These are phyloP conservation scores for Skeletonema costatum DNA, from an alignment of 108 stramenopile genomes.

Conservation along the genomic window DNA sequence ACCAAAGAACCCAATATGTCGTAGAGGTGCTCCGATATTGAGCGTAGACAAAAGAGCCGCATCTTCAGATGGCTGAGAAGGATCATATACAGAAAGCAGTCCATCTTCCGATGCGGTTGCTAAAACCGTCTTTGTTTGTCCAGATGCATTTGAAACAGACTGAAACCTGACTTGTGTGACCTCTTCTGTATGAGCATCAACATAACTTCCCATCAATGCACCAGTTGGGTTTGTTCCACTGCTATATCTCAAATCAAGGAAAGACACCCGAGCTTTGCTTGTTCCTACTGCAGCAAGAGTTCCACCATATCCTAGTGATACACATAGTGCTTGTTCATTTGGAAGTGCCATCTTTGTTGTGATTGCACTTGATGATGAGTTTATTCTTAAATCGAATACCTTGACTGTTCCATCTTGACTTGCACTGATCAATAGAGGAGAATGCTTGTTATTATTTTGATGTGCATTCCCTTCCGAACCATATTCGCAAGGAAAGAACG, in stretches of 20 bases:
- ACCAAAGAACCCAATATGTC: constrained; percentile 81
- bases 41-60: constrained; percentile 68
- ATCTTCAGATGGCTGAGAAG: constrained; percentile 79
- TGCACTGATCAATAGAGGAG: constrained; percentile 51
- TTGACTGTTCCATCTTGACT: constrained; percentile 64
- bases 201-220: constrained; percentile 66
- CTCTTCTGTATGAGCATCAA: constrained; percentile 83
- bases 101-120: constrained; percentile 84
- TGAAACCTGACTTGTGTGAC: constrained; percentile 77
- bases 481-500: constrained; percentile 29
- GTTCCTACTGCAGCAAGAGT: constrained; percentile 79
- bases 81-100: constrained; percentile 75
- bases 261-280: constrained; percentile 67
- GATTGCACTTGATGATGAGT: constrained; percentile 12
- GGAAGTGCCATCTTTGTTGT: constrained; percentile 25
- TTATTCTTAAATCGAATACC: constrained; percentile 65
- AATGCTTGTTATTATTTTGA: background rate
- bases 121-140: constrained; percentile 36
- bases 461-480: background rate
- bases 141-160: constrained; percentile 27
- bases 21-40: constrained; percentile 67
- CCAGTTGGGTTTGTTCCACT: constrained; percentile 19
- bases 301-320: constrained; percentile 80
- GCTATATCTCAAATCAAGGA: constrained; percentile 66
- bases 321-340: constrained; percentile 64